Evolutionary conservation across 164 flowering plant species (phyloP), one percentile per base, ranked within the genome.

Genomic region (Aristolochia fimbriata): DNA sequence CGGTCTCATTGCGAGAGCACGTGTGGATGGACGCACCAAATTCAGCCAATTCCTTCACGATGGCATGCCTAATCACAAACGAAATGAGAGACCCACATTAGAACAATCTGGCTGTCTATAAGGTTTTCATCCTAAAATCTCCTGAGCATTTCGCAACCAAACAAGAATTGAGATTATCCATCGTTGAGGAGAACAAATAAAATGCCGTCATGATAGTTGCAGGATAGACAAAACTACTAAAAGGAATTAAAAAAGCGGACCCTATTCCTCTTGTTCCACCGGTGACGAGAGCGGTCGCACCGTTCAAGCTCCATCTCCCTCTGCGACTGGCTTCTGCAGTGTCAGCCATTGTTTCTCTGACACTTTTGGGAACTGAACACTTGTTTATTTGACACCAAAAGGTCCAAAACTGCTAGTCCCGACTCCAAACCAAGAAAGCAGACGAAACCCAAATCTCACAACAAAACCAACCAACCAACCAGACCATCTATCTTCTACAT

Each of bases 191-290:
- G 19, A 27, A 15, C 2, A 9, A 17, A 46, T 22, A 37, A 21
- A 51, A 30, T 45, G 21, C 15, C 19, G 4, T 48, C 15, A 17
- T 31, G 37, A 31, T 3, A 31, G 37, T 7, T 37, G 43, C 43
- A 7, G 43, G 16, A 25, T 30, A 63, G 23, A 51, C 13, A 33
- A 25, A n/a, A n/a, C n/a, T n/a, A n/a, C n/a, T n/a, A n/a, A n/a
- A 27, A 31, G 10, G 45, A 14, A 27, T 30, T 14, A 31, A 37
- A 16, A 48, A 51, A 31, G 50, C 21, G 9, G 48, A 77, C 81
- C 81, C 81, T 27, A 77, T 77, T 56, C 81, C 81, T 51, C 73
- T 67, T 51, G 80, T 77, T 60, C 80, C 80, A 31, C 80, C 80
- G 43, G 80, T 77, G 63, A 74, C 80, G 3, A 77, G 76, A 55